Evolutionary conservation across 495 filamentous ascomycete genomes (phyloP).

Genomic region (Immersiella caudata): DNA sequence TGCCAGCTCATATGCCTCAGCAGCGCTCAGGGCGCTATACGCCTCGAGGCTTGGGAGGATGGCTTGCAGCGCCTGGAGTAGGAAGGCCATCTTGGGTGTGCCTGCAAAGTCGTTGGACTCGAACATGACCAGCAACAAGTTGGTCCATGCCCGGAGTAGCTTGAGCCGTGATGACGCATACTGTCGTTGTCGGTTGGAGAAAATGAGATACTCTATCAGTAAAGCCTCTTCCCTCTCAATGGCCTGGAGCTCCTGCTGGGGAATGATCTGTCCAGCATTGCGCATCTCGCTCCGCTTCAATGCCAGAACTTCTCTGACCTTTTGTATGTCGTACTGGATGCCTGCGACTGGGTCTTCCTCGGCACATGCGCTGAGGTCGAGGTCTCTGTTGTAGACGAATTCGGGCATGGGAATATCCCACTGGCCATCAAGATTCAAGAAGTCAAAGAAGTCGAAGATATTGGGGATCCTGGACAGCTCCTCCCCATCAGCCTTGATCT

Average conservation of each 20-base stretch:
- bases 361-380: conserved; percentile 64
- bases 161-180: conserved; percentile 61
- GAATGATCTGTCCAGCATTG: conserved; percentile 51
- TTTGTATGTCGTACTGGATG: conserved; percentile 60
- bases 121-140: conserved; percentile 76
- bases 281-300: conserved; percentile 59
- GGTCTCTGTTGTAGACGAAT: conserved; percentile 57
- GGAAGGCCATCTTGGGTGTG: conserved; percentile 67
- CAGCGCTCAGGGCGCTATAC: conserved; percentile 63
- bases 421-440: conserved; percentile 69
- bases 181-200: conserved; percentile 65
- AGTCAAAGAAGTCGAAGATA: conserved; percentile 93
- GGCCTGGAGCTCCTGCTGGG: conserved; percentile 58
- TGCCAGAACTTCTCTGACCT: conserved; percentile 64
- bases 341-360: conserved; percentile 52
- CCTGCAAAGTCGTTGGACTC: conserved; percentile 74
- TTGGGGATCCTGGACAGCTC: conserved; percentile 66
- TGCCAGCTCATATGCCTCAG: conserved; percentile 72
- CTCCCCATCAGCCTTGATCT: conserved; percentile 63
- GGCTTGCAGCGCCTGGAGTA: conserved; percentile 80
- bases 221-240: conserved; percentile 60
- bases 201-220: conserved; percentile 58
- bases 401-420: conserved; percentile 52
- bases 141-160: conserved; percentile 77
- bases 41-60: conserved; percentile 83